Percentiles rank a stretch among this genome's conserved stretches.
phyloP scores from a whole-genome alignment of 1,284 basidiomycete genomes.

The Porodaedalea pini region DNA sequence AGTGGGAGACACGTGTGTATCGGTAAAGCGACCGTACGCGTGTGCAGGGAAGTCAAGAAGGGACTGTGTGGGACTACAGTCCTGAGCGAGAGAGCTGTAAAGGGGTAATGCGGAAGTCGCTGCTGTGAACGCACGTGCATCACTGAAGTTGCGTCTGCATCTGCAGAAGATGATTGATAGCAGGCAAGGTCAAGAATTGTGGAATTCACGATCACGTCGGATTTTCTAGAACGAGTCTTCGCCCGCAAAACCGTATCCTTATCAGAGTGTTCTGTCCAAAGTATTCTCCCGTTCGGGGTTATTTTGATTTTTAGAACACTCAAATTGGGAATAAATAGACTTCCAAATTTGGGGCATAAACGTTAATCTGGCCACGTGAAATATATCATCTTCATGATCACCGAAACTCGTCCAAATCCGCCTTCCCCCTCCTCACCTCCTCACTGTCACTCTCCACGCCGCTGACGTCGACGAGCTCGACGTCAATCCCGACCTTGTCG shows the following conservation, averaged over 20 bases:
- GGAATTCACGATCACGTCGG: no score
- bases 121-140: neutral
- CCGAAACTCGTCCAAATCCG: no score
- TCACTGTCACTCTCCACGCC: neutral
- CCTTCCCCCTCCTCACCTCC: neutral
- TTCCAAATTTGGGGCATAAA: neutral
- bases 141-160: neutral
- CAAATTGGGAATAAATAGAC: neutral
- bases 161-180: neutral
- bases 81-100: neutral
- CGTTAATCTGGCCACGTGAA: constrained; percentile 1
- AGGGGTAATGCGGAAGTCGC: neutral
- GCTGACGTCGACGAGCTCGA: neutral
- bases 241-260: no score
- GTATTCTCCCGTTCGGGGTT: no score
- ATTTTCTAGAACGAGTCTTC: no score
- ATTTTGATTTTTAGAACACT: no score
- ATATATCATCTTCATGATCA: neutral
- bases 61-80: neutral
- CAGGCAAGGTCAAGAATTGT: no score
- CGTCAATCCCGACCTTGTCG: neutral
- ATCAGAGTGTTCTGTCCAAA: no score
- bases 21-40: neutral
- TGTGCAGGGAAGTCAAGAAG: constrained; percentile 1
- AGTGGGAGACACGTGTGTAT: neutral